Percentiles rank a stretch among this genome's conserved stretches.
phyloP scores from a whole-genome alignment of 2,329 filamentous ascomycete species.

The Drechslerella dactyloides region DNA sequence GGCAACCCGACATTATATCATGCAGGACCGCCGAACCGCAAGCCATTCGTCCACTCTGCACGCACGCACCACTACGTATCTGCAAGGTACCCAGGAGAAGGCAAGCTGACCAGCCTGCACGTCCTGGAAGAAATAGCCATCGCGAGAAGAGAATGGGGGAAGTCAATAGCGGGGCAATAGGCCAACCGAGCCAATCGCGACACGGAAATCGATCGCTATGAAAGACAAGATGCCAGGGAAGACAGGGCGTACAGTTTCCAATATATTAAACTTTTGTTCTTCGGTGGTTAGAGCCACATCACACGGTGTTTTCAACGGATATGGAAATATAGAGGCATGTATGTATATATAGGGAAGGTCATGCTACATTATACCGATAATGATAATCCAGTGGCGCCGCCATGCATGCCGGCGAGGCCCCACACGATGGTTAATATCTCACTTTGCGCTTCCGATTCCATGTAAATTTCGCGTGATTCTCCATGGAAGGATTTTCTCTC shows the following conservation, averaged over 20 bases:
- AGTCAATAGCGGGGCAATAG: conserved; percentile 31
- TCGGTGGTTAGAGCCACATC: neutral
- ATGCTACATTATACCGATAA: conserved; percentile 18
- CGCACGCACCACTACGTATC: conserved; percentile 53
- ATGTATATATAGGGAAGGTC: conserved; percentile 25
- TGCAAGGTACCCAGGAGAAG: conserved; percentile 52
- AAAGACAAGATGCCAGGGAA: neutral
- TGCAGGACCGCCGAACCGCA: conserved; percentile 42
- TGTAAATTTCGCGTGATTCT: neutral
- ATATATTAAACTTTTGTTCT: neutral
- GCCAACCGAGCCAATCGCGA: conserved; percentile 18
- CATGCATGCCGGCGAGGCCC: neutral
- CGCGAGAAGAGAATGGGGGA: conserved; percentile 49
- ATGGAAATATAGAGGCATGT: neutral
- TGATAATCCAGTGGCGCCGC: conserved; percentile 24
- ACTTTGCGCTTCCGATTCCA: neutral
- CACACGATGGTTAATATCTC: neutral
- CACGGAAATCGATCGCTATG: neutral
- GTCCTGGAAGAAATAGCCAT: conserved; percentile 50
- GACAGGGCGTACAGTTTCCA: neutral
- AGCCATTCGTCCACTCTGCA: conserved; percentile 52
- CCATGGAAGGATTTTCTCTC: neutral
- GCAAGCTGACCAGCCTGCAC: conserved; percentile 42
- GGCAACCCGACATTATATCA: conserved; percentile 37
- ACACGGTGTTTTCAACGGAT: conserved; percentile 1